A percentile compares a stretch with the other conserved stretches of the same genome.
phyloP scores from a whole-genome alignment of 1,139 yeast genomes.

The Hyphopichia pseudoburtonii region DNA sequence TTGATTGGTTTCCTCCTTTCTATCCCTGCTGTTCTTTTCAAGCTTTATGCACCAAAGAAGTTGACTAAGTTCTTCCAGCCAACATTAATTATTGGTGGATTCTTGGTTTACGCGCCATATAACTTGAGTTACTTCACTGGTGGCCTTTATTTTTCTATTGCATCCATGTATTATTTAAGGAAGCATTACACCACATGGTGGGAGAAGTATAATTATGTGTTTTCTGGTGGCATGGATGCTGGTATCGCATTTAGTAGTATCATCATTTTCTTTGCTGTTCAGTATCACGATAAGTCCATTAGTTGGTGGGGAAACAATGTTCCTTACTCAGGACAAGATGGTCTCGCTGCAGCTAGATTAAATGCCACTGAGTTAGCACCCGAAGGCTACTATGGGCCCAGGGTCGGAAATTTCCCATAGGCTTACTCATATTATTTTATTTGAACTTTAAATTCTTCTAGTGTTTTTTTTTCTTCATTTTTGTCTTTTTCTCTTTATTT shows the following conservation, averaged over 20 bases:
- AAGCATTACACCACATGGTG: conserved; percentile 51
- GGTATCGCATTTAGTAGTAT: conserved; percentile 55
- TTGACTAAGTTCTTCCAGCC: conserved; percentile 40
- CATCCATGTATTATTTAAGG: conserved; percentile 50
- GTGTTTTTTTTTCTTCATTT: too few species aligned
- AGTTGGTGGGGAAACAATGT: conserved; percentile 65
- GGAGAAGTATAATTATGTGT: conserved; percentile 58
- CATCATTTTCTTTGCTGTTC: conserved; percentile 56
- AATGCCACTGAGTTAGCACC: conserved; percentile 24
- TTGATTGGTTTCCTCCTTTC: conserved; percentile 53
- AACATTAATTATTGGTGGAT: conserved; percentile 40
- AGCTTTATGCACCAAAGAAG: conserved; percentile 31
- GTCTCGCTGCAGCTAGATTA: conserved; percentile 23
- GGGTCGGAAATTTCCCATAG: conserved; percentile 9
- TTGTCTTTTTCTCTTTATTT: too few species aligned
- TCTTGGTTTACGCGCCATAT: conserved; percentile 45
- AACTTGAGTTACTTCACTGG: conserved; percentile 49
- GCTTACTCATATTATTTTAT: too few species aligned
- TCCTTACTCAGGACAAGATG: conserved; percentile 43
- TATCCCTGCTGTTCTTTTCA: conserved; percentile 40
- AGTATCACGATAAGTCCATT: conserved; percentile 37
- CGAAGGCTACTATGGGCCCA: conserved; percentile 50
- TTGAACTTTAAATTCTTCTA: too few species aligned
- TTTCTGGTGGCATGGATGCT: conserved; percentile 49
- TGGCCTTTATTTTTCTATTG: conserved; percentile 39